phyloP scores from a whole-genome alignment of 495 filamentous ascomycete species.

The Durotheca rogersii region DNA sequence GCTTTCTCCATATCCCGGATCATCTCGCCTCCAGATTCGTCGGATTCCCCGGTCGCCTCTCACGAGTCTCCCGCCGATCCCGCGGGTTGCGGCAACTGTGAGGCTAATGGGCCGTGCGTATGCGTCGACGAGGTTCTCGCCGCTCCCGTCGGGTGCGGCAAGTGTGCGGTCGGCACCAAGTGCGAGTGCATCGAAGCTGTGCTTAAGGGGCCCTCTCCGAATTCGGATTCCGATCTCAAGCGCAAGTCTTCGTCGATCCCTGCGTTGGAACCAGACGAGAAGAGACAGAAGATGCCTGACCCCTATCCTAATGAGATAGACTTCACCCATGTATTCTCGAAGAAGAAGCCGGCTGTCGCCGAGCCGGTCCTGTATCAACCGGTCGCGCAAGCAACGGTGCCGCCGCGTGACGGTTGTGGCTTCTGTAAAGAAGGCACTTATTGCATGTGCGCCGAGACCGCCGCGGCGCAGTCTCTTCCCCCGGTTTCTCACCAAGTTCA shows the following conservation, averaged over 20 bases:
- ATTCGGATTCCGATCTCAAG: constrained; percentile 39
- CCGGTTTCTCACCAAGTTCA: constrained; percentile 50
- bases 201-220: constrained; percentile 28
- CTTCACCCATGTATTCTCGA: constrained; percentile 66
- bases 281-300: constrained; percentile 44
- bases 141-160: constrained; percentile 58
- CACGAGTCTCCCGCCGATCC: constrained; percentile 32
- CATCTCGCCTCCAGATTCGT: constrained; percentile 46
- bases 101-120: constrained; percentile 48
- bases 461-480: constrained; percentile 48
- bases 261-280: constrained; percentile 56
- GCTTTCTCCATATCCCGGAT: constrained; percentile 51
- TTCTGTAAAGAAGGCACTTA: constrained; percentile 84
- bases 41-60: constrained; percentile 22
- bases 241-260: constrained; percentile 38
- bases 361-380: constrained; percentile 32
- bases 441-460: constrained; percentile 79
- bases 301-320: constrained; percentile 62
- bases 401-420: constrained; percentile 68
- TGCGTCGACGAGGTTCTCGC: constrained; percentile 54
- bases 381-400: constrained; percentile 31
- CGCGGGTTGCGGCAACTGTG: constrained; percentile 54
- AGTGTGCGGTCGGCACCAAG: constrained; percentile 57
- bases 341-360: constrained; percentile 27
- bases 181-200: constrained; percentile 70